Conservation (phyloP, 305 asterid species). For the Ajuga reptans region DNA sequence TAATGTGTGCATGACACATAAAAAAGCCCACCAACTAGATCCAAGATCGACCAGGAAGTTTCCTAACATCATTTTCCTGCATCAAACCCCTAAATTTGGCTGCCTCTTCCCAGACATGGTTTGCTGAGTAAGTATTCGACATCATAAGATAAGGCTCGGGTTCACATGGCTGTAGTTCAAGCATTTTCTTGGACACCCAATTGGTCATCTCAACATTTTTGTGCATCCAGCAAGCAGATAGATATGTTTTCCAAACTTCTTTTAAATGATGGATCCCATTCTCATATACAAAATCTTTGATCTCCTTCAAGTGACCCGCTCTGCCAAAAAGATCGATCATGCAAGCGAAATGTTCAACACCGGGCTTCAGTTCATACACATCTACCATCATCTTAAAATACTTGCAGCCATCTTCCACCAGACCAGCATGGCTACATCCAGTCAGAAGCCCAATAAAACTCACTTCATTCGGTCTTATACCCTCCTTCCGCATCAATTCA, state of each 20-base stretch:
- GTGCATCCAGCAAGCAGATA: constrained; percentile 57
- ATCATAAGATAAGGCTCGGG: constrained; percentile 39
- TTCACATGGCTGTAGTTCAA: constrained; percentile 40
- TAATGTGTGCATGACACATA: too few relatives aligned
- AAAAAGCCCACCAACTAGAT: constrained; percentile 27
- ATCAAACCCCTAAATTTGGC: constrained; percentile 45
- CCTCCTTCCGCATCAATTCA: constrained; percentile 45
- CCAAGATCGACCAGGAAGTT: constrained; percentile 65
- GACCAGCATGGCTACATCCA: constrained; percentile 69
- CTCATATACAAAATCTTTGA: constrained; percentile 41
- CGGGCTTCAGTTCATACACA: constrained; percentile 36
- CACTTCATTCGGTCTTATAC: constrained; percentile 47
- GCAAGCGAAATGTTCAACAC: constrained; percentile 50
- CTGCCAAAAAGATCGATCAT: constrained; percentile 69
- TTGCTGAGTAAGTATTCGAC: constrained; percentile 50
- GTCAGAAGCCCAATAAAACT: constrained; percentile 53
- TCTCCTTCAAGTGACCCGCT: constrained; percentile 54
- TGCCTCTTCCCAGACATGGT: constrained; percentile 52
- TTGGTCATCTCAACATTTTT: constrained; percentile 51
- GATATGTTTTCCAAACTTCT: constrained; percentile 53
- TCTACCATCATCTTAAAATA: constrained; percentile 58
- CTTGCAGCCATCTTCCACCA: constrained; percentile 55
- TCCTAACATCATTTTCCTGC: constrained; percentile 38
- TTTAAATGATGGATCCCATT: constrained; percentile 34
- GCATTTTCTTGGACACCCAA: constrained; percentile 45